Percentiles rank a stretch among this genome's conserved stretches.
phyloP scores from a whole-genome alignment of 2,329 filamentous ascomycete genomes.

The Microsporum ferrugineum region DNA sequence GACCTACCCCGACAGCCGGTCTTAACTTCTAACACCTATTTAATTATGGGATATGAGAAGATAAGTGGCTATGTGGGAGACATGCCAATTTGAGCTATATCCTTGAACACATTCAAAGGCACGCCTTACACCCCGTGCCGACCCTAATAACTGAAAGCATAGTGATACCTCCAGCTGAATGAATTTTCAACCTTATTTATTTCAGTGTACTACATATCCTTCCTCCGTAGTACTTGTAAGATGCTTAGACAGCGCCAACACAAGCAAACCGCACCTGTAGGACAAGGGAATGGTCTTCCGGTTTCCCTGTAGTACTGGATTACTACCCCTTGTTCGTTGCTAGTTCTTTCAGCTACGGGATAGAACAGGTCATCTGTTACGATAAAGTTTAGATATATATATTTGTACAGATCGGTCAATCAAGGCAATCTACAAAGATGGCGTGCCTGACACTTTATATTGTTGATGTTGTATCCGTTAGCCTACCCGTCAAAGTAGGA shows the following conservation, averaged over 20 bases:
- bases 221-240: neutral
- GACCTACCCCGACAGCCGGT: slow-evolving; percentile 28
- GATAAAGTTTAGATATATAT: neutral
- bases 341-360: neutral
- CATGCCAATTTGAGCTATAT: slow-evolving; percentile 17
- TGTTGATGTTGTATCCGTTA: neutral
- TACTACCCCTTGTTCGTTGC: neutral
- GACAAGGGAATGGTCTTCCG: neutral
- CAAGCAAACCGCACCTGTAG: neutral
- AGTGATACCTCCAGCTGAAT: no score
- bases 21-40: slow-evolving; percentile 34
- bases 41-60: slow-evolving; percentile 35
- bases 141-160: neutral
- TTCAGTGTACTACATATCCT: neutral
- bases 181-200: slow-evolving; percentile 5
- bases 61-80: slow-evolving; percentile 35
- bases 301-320: neutral
- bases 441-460: neutral
- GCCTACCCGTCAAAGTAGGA: neutral
- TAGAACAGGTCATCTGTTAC: neutral
- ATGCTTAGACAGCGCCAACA: neutral
- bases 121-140: neutral
- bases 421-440: neutral
- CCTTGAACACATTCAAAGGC: neutral
- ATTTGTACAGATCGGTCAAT: neutral